phyloP scores from a whole-genome alignment of 2,329 filamentous ascomycete species.

The Chaetomiaceae sp. region DNA sequence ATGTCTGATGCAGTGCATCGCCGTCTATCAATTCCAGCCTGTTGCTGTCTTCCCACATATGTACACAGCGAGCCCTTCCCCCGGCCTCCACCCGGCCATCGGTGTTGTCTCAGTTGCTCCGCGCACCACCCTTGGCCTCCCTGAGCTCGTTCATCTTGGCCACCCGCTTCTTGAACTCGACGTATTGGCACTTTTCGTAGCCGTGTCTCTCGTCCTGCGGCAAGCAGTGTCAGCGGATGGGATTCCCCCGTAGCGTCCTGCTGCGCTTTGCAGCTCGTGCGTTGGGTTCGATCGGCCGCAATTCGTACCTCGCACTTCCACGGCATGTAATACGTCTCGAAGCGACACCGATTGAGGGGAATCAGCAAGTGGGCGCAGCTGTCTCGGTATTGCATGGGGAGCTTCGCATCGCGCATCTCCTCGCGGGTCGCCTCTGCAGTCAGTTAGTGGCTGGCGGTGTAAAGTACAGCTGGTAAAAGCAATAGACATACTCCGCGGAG shows the following conservation, averaged over 20 bases:
- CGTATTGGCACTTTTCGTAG: conserved; percentile 99
- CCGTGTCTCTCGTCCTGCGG: conserved; percentile 85
- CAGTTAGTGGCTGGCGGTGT: conserved; percentile 7
- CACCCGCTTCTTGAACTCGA: conserved; percentile 97
- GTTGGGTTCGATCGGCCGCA: background rate
- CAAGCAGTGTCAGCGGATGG: conserved; percentile 11
- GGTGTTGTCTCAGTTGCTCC: conserved; percentile 65
- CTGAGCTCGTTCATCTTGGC: conserved; percentile 97
- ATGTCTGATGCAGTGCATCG: conserved; percentile 12
- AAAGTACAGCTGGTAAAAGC: background rate
- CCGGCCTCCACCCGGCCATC: background rate
- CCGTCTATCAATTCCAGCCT: conserved; percentile 11
- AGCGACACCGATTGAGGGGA: conserved; percentile 90
- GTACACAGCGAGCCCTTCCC: conserved; percentile 21
- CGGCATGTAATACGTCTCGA: conserved; percentile 86
- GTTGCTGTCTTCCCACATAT: conserved; percentile 14
- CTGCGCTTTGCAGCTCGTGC: background rate
- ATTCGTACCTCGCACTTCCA: conserved; percentile 89
- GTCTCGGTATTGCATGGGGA: conserved; percentile 89
- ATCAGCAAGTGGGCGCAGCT: conserved; percentile 93
- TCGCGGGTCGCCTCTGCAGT: conserved; percentile 70
- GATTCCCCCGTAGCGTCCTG: background rate
- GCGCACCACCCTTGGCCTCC: conserved; percentile 74
- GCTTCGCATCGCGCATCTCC: conserved; percentile 87
- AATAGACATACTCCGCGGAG: conserved; percentile 22